These are phyloP conservation scores for Selaginella tamariscina DNA, from an alignment of 75 land plant species.

Conservation along the genomic window DNA sequence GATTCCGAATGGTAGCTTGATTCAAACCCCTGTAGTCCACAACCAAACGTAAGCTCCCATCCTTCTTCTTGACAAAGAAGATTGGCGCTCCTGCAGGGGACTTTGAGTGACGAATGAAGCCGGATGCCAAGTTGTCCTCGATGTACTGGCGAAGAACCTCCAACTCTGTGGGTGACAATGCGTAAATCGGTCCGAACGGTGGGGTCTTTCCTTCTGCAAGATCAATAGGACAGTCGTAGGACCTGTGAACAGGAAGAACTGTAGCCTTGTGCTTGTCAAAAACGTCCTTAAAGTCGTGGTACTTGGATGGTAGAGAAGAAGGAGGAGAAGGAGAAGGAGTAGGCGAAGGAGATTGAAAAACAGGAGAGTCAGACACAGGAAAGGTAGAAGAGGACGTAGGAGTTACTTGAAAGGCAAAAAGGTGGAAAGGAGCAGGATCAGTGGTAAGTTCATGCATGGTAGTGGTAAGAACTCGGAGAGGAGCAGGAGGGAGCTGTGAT, in stretches of 20 bases:
- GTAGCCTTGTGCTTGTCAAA: no score
- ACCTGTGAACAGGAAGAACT: not conserved
- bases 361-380: no score
- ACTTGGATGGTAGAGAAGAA: no score
- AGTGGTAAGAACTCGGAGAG: no score
- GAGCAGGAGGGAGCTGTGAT: no score
- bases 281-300: no score
- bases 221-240: conserved; percentile 9
- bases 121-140: conserved; percentile 3
- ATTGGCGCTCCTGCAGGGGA: not conserved
- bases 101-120: not conserved
- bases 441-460: no score
- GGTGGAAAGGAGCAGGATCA: no score
- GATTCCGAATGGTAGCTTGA: not conserved
- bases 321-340: no score
- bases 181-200: conserved; percentile 4
- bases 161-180: not conserved
- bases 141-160: not conserved
- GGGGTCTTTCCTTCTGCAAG: not conserved
- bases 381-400: no score
- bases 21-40: conserved; percentile 9
- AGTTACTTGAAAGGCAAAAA: no score
- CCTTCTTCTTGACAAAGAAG: conserved; percentile 14
- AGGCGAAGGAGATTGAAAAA: no score
- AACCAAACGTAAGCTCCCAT: not conserved